Base-by-base conservation (phyloP, 257 asterid species). In the Echites panduratus region DNA sequence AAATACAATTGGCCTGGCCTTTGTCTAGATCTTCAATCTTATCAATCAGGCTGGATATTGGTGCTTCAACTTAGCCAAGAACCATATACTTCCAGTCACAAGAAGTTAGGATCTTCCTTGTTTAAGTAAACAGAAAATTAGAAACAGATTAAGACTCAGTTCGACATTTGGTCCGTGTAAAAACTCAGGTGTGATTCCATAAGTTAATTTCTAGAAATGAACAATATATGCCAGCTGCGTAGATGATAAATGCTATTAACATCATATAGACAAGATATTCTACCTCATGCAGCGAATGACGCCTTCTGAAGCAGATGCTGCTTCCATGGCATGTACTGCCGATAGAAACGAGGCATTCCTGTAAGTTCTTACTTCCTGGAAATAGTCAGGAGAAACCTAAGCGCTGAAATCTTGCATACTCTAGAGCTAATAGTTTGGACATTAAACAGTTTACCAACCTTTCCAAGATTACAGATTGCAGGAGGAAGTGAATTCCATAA, bases 311-410 rank as follows among this genome's bases (percentile, higher is more conserved):
- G 89, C 79, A 40, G 87, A 89, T 22, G 97, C 94, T 83, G 91
- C 97, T 86, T 93, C 96, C 75, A 93, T 57, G 66, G 97, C 96
- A 75, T 77, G 86, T 16, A 83, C 90, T 22, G 97, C 98, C 74
- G 92, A 87, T 26, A 69, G 79, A 79, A 81, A 84, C 0, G 92
- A 80, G 1, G 50, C 79, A 47, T 89, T 81, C 81, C 84, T 84
- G 71, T 77, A 73, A 77, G 78, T 75, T 75, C 78, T 70, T 54
- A 88, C 90, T 62, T 82, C 96, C 98, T 93, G 83, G 77, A 79
- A 68, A 74, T 14, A 40, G 17, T 26, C 57, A 75, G 0, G 43
- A 53, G 56, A 19, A 16, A 32, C 14, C 70, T 75, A 17, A 80
- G 50, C 29, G 66, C 29, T 22, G 48, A 56, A 73, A 72, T 44